These are phyloP conservation scores for Apiospora sp. DNA, from an alignment of 2,329 filamentous ascomycete species.

Conservation along the genomic window DNA sequence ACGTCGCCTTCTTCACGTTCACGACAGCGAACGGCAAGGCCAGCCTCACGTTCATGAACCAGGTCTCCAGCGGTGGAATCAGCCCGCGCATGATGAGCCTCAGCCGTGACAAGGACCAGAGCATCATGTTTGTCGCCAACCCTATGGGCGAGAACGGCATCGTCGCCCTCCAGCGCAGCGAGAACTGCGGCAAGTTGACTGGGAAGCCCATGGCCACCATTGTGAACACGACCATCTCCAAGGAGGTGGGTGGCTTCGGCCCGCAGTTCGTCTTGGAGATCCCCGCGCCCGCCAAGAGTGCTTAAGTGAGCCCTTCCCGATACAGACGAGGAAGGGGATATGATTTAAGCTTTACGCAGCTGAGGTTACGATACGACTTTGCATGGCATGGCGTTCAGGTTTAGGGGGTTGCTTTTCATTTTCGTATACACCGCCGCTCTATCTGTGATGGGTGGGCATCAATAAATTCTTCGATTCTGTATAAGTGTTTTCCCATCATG, in stretches of 20 bases:
- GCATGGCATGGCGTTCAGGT: constrained; percentile 17
- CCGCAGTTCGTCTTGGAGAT: constrained; percentile 42
- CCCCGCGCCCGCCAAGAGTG: not conserved
- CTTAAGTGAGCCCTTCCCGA: not conserved
- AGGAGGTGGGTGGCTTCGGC: constrained; percentile 32
- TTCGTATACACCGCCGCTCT: not conserved
- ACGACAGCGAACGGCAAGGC: constrained; percentile 31
- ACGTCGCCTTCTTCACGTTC: constrained; percentile 55
- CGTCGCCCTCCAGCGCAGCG: constrained; percentile 46
- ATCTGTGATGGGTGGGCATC: constrained; percentile 16
- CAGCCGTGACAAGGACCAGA: constrained; percentile 41
- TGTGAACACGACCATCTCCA: constrained; percentile 30
- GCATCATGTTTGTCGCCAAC: constrained; percentile 56
- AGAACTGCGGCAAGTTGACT: constrained; percentile 32
- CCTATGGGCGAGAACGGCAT: constrained; percentile 51
- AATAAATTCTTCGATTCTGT: constrained; percentile 13
- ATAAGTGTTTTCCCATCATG: not conserved
- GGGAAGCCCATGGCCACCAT: constrained; percentile 34
- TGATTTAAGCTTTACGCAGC: not conserved
- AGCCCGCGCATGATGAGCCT: constrained; percentile 58
- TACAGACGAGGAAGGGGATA: not conserved
- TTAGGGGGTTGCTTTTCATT: not conserved
- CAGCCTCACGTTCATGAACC: constrained; percentile 33
- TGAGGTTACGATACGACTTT: not conserved
- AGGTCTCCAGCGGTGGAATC: constrained; percentile 37